phyloP scores from a whole-genome alignment of 2,329 filamentous ascomycete species.

The Fonsecaea multimorphosa region DNA sequence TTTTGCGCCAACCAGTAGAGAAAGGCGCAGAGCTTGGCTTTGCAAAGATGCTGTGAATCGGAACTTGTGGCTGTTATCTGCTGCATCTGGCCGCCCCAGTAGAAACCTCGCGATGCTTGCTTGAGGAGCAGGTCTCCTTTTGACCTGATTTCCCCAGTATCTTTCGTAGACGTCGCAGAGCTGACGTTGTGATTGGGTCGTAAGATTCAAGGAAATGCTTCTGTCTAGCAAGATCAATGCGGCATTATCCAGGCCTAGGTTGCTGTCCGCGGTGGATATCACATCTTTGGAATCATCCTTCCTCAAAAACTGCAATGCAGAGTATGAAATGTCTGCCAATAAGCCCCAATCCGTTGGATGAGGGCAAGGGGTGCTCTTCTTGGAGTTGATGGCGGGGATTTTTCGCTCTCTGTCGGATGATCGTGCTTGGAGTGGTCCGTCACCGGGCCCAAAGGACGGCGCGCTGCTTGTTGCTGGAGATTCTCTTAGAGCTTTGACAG shows the following conservation, averaged over 20 bases:
- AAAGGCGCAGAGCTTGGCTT: constrained; percentile 36
- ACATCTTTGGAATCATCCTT: constrained; percentile 31
- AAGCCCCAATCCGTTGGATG: constrained; percentile 26
- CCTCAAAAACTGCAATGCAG: constrained; percentile 49
- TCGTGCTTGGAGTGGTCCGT: constrained; percentile 39
- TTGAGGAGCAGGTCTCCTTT: constrained; percentile 9
- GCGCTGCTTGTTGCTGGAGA: background rate
- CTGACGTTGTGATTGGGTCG: constrained; percentile 25
- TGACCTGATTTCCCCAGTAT: constrained; percentile 28
- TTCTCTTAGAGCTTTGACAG: constrained; percentile 34
- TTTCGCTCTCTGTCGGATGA: constrained; percentile 42
- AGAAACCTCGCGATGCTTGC: constrained; percentile 20
- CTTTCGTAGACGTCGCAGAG: constrained; percentile 31
- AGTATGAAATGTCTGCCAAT: constrained; percentile 49
- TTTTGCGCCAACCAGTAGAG: constrained; percentile 30
- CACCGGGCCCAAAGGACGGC: constrained; percentile 1
- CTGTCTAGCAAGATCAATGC: constrained; percentile 39
- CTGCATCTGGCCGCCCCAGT: constrained; percentile 27
- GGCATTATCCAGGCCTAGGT: constrained; percentile 30
- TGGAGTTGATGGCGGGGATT: constrained; percentile 36
- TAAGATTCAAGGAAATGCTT: constrained; percentile 32
- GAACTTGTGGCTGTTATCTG: constrained; percentile 25
- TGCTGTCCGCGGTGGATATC: background rate
- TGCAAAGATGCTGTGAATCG: constrained; percentile 36
- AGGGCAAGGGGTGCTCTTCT: constrained; percentile 4